phyloP scores from a whole-genome alignment of 2,329 filamentous ascomycete genomes.

The Alternaria novae-zelandiae region DNA sequence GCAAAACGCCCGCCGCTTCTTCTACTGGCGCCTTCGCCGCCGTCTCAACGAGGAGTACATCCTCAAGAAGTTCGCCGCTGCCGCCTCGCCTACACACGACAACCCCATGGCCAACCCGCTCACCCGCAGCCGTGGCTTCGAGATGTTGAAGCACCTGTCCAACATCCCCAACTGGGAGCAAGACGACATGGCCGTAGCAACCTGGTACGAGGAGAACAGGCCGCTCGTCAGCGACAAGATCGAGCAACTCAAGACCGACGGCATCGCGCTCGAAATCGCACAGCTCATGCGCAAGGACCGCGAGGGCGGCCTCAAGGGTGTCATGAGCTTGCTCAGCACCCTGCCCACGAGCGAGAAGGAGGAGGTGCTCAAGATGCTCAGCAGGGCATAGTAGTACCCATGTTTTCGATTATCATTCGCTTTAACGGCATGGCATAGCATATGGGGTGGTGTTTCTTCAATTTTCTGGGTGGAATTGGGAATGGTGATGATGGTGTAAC shows the following conservation, averaged over 20 bases:
- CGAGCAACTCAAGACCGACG: slow-evolving; percentile 79
- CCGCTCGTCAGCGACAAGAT: slow-evolving; percentile 84
- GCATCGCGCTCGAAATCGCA: slow-evolving; percentile 72
- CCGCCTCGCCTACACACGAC: slow-evolving; percentile 50
- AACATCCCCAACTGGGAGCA: slow-evolving; percentile 76
- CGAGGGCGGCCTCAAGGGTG: slow-evolving; percentile 78
- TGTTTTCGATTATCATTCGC: slow-evolving; percentile 10
- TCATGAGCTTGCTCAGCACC: slow-evolving; percentile 83
- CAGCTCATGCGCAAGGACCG: slow-evolving; percentile 70
- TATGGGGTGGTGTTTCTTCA: slow-evolving; percentile 8
- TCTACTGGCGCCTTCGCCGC: slow-evolving; percentile 99
- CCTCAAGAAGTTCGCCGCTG: slow-evolving; percentile 78
- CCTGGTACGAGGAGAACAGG: slow-evolving; percentile 96
- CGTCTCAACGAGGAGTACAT: slow-evolving; percentile 97
- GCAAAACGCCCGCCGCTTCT: slow-evolving; percentile 91
- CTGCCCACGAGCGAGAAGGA: slow-evolving; percentile 90
- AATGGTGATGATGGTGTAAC: slow-evolving; percentile 4
- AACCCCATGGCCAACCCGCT: slow-evolving; percentile 48
- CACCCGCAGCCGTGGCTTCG: slow-evolving; percentile 72
- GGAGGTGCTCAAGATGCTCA: slow-evolving; percentile 69
- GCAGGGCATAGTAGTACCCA: slow-evolving; percentile 44
- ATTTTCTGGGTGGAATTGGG: slow-evolving; percentile 1
- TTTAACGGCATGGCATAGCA: slow-evolving; percentile 10
- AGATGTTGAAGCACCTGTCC: slow-evolving; percentile 82
- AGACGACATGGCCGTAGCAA: slow-evolving; percentile 82